Conservation (phyloP, 2,329 filamentous ascomycete species). For the Colletotrichum spinosum region DNA sequence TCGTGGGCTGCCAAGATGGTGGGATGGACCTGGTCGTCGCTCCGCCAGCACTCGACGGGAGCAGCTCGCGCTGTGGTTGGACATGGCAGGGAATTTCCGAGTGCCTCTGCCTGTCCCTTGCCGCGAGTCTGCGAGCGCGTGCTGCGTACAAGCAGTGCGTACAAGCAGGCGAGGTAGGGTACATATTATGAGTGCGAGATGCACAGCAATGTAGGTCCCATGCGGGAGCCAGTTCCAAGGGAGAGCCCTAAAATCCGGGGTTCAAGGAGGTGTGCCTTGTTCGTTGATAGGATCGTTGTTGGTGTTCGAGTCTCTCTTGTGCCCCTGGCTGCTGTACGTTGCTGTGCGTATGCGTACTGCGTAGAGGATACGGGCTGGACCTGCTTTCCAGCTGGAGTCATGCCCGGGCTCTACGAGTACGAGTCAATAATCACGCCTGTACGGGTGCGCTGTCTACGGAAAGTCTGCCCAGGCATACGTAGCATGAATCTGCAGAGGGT, state of each 20-base stretch:
- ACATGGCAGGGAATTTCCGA: too few relatives aligned
- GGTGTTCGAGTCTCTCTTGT: not conserved
- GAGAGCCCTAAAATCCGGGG: constrained; percentile 24
- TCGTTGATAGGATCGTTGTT: not conserved
- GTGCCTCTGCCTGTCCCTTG: not conserved
- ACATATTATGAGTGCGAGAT: too few relatives aligned
- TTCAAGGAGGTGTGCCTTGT: not conserved
- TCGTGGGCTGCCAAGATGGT: constrained; percentile 4
- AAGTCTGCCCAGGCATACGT: constrained; percentile 4
- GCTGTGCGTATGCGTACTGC: too few relatives aligned
- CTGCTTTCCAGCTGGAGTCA: not conserved
- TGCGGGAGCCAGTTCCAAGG: not conserved
- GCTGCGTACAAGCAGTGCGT: too few relatives aligned
- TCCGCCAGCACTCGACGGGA: constrained; percentile 1
- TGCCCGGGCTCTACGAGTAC: not conserved
- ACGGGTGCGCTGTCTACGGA: too few relatives aligned
- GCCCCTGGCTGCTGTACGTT: not conserved
- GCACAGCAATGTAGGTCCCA: too few relatives aligned
- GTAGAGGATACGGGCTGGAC: not conserved
- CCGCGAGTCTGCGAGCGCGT: not conserved
- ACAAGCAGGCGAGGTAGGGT: too few relatives aligned
- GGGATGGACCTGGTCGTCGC: constrained; percentile 16
- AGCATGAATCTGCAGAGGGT: too few relatives aligned
- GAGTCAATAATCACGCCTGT: too few relatives aligned
- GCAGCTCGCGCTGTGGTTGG: too few relatives aligned